Evolutionary conservation across 2,329 filamentous ascomycete species (phyloP), one percentile per base, ranked within the genome.

Genomic region (Phialophora tarda): DNA sequence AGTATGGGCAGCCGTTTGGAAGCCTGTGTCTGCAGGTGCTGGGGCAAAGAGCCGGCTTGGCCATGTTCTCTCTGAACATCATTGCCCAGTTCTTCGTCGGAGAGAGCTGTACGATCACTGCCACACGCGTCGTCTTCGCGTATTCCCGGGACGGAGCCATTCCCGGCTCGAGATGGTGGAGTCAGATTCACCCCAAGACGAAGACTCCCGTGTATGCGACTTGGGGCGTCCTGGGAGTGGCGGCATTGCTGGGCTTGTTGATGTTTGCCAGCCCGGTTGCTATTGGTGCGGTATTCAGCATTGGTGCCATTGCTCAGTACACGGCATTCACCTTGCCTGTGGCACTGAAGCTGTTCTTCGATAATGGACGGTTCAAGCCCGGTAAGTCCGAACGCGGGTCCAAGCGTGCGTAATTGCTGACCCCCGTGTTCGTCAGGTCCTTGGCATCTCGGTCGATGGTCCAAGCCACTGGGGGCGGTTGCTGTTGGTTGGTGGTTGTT

Each of bases 1-100:
- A 69, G 10, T 75, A 75, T 47, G 75, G 75, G 4, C 75, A 77
- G 56, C 75, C 75, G 4, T 74, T 76, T 32, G 75, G 73, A 1
- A 73, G 71, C 21, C 54, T 76, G 8, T 76, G 74, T 53, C 64
- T 76, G 6, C 75, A 77, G 66, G 75, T 77, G 14, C 67, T 77
- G 14, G 74, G 74, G 69, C 57, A 68, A 61, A 58, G 72, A 47
- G 65, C 72, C 71, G 66, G 77, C n/a, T 70, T 77, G 21, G 75
- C 74, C 7, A 73, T 77, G 67, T 75, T 77, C 50, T 66, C 67
- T 21, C 67, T 77, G 44, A 76, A 73, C 62, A 76, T 75, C 48
- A 66, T 77, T 23, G 74, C 73, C 7, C 73, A 75, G 23, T 75
- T 75, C 64, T 74, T 73, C 61, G 73, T 75, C n/a, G 74, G 73